Percentiles rank a stretch among this genome's conserved stretches.
Conservation (phyloP, 2,329 filamentous ascomycete genomes). For the Talaromyces atroroseus region DNA sequence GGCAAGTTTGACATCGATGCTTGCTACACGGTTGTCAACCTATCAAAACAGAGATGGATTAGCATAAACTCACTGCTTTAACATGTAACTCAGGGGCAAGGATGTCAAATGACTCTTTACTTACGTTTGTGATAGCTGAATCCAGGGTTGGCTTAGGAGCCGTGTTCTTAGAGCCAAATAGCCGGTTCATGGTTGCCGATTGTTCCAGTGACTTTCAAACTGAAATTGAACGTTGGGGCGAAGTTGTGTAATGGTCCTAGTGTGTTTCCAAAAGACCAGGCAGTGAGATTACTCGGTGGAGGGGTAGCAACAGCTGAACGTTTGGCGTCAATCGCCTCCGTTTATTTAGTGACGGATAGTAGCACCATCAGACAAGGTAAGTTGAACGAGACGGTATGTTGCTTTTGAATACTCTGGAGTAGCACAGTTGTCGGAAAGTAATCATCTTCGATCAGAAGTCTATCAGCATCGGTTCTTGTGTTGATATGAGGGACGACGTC, state of each 20-base stretch:
- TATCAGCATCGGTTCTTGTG: too few relatives aligned
- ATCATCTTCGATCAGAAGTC: neutral
- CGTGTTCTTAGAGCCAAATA: slow-evolving; percentile 84
- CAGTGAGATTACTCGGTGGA: neutral
- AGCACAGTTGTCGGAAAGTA: neutral
- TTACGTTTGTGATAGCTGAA: slow-evolving; percentile 74
- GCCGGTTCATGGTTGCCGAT: slow-evolving; percentile 68
- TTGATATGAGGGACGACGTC: neutral
- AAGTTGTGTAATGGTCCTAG: neutral
- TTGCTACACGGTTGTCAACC: slow-evolving; percentile 75
- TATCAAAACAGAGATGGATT: slow-evolving; percentile 27
- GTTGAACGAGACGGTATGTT: too few relatives aligned
- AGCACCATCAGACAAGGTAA: neutral
- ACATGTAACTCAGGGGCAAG: neutral
- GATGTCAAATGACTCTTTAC: slow-evolving; percentile 14
- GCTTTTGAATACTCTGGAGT: neutral
- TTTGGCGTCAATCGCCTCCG: neutral
- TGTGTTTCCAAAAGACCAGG: neutral
- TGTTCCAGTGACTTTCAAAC: neutral
- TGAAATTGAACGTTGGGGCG: neutral
- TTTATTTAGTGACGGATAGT: neutral
- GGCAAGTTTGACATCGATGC: slow-evolving; percentile 89
- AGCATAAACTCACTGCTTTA: slow-evolving; percentile 9
- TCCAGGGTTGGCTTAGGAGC: slow-evolving; percentile 85
- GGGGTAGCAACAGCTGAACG: neutral